Evolutionary conservation across 1,139 yeast genomes (phyloP).

Genomic region (Yamadazyma triangularis): DNA sequence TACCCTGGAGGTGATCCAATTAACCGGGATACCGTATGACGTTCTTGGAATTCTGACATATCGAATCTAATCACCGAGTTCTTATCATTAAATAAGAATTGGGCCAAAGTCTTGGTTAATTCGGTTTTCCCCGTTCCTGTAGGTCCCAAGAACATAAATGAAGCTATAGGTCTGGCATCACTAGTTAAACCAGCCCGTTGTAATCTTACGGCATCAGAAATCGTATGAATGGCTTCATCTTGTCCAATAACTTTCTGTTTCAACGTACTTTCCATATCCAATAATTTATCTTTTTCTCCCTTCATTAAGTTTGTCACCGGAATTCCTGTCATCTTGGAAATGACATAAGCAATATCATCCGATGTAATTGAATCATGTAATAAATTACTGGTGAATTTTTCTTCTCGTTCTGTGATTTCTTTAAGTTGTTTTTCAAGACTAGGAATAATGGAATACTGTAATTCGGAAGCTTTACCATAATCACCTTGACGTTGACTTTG

Average conservation of each 20-base stretch:
- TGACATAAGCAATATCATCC: constrained; percentile 89
- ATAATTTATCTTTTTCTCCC: constrained; percentile 87
- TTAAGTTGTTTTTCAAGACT: constrained; percentile 58
- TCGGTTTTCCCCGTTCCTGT: constrained; percentile 99
- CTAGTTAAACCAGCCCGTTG: constrained; percentile 96
- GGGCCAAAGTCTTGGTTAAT: constrained; percentile 85
- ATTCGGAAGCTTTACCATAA: constrained; percentile 82
- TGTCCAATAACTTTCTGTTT: constrained; percentile 86
- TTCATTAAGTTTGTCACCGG: constrained; percentile 89
- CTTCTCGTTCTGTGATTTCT: constrained; percentile 41
- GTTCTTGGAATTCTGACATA: constrained; percentile 97
- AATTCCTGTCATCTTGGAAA: constrained; percentile 92
- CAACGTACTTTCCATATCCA: constrained; percentile 80
- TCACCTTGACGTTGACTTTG: constrained; percentile 79
- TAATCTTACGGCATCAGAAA: constrained; percentile 89
- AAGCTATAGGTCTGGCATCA: constrained; percentile 91
- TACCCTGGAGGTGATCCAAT: constrained; percentile 99
- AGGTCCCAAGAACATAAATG: constrained; percentile 94
- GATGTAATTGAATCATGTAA: constrained; percentile 91
- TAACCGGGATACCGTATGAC: constrained; percentile 81
- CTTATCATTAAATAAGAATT: constrained; percentile 85
- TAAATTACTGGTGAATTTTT: constrained; percentile 26
- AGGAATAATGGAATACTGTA: constrained; percentile 86
- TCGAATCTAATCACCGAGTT: constrained; percentile 85
- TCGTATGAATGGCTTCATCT: constrained; percentile 86